Conservation (phyloP, 2,329 filamentous ascomycete genomes). For the Xylaria sp. region DNA sequence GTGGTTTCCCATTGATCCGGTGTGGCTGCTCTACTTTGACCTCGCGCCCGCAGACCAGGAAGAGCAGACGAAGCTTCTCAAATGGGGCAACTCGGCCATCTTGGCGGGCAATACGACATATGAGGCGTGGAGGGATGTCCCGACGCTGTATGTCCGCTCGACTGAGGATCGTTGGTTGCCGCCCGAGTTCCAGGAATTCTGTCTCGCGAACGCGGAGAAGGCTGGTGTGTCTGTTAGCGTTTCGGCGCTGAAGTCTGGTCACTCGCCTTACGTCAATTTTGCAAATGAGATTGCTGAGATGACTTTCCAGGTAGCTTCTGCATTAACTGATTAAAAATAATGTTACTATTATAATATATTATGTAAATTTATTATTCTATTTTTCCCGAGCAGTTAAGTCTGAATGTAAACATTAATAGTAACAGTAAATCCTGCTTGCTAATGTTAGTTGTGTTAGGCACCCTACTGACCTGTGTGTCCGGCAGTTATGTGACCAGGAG, state of each 20-base stretch:
- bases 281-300: not conserved
- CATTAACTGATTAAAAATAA: not conserved
- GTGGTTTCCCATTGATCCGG: not conserved
- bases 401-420: no score
- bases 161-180: constrained; percentile 25
- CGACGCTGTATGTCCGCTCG: constrained; percentile 18
- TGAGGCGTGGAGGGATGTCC: constrained; percentile 20
- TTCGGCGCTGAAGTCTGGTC: not conserved
- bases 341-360: not conserved
- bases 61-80: constrained; percentile 3
- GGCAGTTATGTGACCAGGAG: no score
- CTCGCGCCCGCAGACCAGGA: not conserved
- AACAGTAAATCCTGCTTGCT: no score
- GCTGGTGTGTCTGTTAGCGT: not conserved
- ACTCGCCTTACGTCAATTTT: constrained; percentile 4
- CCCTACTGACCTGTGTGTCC: no score
- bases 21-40: not conserved
- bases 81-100: constrained; percentile 10
- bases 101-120: constrained; percentile 10
- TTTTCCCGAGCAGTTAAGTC: no score
- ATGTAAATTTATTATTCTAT: no score
- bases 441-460: no score
- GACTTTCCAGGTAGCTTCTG: not conserved
- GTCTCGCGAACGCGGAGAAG: not conserved
- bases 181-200: constrained; percentile 9